Conservation (phyloP, 441 rosid species). For the Aleurites moluccanus region DNA sequence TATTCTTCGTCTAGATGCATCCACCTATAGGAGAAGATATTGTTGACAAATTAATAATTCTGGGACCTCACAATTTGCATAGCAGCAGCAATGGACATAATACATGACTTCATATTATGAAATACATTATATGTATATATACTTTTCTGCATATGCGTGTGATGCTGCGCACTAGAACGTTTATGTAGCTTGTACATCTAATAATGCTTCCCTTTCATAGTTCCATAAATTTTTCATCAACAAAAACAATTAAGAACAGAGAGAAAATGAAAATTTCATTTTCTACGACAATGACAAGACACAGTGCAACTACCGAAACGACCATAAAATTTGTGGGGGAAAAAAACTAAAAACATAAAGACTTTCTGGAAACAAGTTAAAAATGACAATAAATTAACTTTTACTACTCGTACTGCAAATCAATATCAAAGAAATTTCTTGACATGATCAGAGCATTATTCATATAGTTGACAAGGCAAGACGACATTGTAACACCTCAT, state of each 20-base stretch:
- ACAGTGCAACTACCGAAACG: slow-evolving; percentile 47
- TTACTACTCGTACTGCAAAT: neutral
- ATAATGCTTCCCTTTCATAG: slow-evolving; percentile 22
- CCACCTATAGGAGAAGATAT: slow-evolving; percentile 1
- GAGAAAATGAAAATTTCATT: neutral
- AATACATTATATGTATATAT: neutral
- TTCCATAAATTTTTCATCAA: neutral
- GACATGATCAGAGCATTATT: neutral
- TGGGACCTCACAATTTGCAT: slow-evolving; percentile 11
- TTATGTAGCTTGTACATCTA: slow-evolving; percentile 31
- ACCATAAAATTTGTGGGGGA: slow-evolving; percentile 18
- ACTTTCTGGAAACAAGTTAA: neutral
- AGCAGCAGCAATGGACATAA: slow-evolving; percentile 9
- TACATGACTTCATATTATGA: neutral
- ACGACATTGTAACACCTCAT: neutral
- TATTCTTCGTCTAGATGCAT: slow-evolving; percentile 20
- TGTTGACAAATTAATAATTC: slow-evolving; percentile 15
- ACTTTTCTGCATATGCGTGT: neutral
- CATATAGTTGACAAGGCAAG: neutral
- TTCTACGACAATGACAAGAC: slow-evolving; percentile 34
- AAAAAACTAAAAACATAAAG: slow-evolving; percentile 16
- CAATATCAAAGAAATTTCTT: slow-evolving; percentile 5
- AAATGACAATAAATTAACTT: neutral
- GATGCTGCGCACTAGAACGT: slow-evolving; percentile 8
- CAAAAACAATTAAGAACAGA: neutral